Evolutionary conservation across 116 monocot species (phyloP).

Genomic region (Dioscorea cayenensis): DNA sequence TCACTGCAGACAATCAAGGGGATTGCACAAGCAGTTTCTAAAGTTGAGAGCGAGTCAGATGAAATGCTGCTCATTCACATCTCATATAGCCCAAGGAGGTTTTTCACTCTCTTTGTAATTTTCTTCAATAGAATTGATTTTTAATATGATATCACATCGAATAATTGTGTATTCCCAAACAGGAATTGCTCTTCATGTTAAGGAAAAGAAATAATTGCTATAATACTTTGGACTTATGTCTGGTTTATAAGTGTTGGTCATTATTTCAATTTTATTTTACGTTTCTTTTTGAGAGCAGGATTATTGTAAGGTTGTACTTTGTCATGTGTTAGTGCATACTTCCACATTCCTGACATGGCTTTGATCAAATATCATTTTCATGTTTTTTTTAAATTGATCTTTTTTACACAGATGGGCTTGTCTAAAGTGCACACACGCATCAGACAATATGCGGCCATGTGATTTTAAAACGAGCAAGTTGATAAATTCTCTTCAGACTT

Average conservation of each 20-base stretch:
- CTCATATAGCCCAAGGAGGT: slow-evolving; percentile 95
- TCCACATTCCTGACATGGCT: not conserved
- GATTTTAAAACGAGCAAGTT: slow-evolving; percentile 84
- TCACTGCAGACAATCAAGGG: slow-evolving; percentile 47
- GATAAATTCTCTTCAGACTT: slow-evolving; percentile 62
- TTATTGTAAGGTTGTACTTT: no score
- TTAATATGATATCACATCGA: not conserved
- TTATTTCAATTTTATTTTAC: no score
- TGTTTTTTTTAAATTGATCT: not conserved
- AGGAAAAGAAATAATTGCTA: no score
- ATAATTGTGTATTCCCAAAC: not conserved
- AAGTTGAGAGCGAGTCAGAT: slow-evolving; percentile 23
- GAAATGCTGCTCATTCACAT: slow-evolving; percentile 80
- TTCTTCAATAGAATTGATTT: not conserved
- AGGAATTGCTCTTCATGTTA: no score
- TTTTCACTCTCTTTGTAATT: not conserved
- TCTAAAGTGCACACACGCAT: slow-evolving; percentile 42
- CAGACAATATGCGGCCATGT: slow-evolving; percentile 54
- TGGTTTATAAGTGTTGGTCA: no score
- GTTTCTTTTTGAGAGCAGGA: no score
- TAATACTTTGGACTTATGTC: no score
- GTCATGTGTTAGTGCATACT: no score
- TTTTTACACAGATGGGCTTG: slow-evolving; percentile 63
- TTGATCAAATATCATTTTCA: not conserved
- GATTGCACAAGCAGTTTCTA: slow-evolving; percentile 56